Evolutionary conservation across 2,329 filamentous ascomycete species (phyloP).

Genomic region (Westerdykella sp.): DNA sequence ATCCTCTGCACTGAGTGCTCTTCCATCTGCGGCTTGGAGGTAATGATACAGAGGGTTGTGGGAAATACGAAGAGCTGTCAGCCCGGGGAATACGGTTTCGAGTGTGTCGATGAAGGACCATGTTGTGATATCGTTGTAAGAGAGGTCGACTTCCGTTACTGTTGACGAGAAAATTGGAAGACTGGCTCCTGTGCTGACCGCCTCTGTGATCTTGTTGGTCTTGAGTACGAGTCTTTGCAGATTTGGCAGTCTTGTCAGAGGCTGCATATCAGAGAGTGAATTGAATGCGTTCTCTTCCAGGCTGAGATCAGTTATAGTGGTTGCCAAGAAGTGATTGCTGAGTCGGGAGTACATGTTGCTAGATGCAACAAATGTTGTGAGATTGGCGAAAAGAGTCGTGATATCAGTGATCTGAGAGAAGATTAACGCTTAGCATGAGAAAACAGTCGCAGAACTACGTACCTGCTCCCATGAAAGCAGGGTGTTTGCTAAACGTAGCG

Average conservation of each 20-base stretch:
- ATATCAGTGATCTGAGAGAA: conserved; percentile 30
- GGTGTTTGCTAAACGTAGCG: conserved; percentile 46
- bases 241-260: conserved; percentile 54
- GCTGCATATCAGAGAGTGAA: conserved; percentile 51
- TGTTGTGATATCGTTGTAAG: conserved; percentile 43
- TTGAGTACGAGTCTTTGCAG: conserved; percentile 58
- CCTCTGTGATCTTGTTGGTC: conserved; percentile 60
- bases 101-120: conserved; percentile 74
- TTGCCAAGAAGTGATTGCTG: conserved; percentile 36
- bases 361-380: conserved; percentile 47
- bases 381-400: conserved; percentile 49
- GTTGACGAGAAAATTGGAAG: conserved; percentile 25
- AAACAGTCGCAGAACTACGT: background rate
- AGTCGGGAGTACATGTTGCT: conserved; percentile 36
- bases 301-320: conserved; percentile 56
- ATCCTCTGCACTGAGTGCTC: conserved; percentile 58
- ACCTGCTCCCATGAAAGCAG: conserved; percentile 37
- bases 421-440: background rate
- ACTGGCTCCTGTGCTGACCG: conserved; percentile 16
- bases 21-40: conserved; percentile 39
- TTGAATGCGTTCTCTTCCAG: conserved; percentile 68
- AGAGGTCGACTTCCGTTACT: conserved; percentile 40
- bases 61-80: conserved; percentile 69
- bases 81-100: conserved; percentile 60
- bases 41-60: conserved; percentile 77